Conservation (phyloP, 148 eudicot genomes). For the Nepenthes mirabilis region DNA sequence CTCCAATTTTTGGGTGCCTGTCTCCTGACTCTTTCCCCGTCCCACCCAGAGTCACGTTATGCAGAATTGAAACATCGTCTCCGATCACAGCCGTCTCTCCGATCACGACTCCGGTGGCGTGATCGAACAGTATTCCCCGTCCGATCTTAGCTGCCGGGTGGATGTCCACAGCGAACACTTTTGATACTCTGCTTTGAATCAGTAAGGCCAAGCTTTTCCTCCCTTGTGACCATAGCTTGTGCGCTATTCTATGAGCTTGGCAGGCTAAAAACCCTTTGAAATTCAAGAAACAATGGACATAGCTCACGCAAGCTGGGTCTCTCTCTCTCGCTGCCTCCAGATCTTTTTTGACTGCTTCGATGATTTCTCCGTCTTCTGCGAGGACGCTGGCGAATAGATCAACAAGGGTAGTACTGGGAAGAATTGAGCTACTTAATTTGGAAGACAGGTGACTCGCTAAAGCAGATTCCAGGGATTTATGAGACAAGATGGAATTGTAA, state of each 20-base stretch:
- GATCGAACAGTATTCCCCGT: constrained; percentile 67
- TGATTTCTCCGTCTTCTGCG: constrained; percentile 27
- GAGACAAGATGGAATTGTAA: constrained; percentile 36
- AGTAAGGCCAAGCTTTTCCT: constrained; percentile 45
- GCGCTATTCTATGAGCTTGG: constrained; percentile 66
- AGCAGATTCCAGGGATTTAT: constrained; percentile 42
- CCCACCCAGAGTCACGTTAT: constrained; percentile 72
- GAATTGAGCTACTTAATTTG: constrained; percentile 35
- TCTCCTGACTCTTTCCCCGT: constrained; percentile 57
- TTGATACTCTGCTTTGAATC: constrained; percentile 63
- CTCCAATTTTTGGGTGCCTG: constrained; percentile 68
- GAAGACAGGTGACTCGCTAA: constrained; percentile 47
- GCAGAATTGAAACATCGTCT: constrained; percentile 61
- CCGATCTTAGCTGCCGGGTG: constrained; percentile 85
- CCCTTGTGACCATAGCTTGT: constrained; percentile 52
- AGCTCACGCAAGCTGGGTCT: constrained; percentile 81
- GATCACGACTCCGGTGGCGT: constrained; percentile 76
- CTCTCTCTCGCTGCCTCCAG: constrained; percentile 54
- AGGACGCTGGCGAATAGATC: constrained; percentile 43
- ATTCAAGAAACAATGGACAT: constrained; percentile 64
- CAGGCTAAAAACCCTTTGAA: constrained; percentile 72
- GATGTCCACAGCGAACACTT: constrained; percentile 68
- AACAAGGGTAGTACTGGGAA: constrained; percentile 30
- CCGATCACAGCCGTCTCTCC: constrained; percentile 90
- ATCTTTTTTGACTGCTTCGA: constrained; percentile 36